phyloP scores from a whole-genome alignment of 306 rosid species.

The Begonia masoniana region DNA sequence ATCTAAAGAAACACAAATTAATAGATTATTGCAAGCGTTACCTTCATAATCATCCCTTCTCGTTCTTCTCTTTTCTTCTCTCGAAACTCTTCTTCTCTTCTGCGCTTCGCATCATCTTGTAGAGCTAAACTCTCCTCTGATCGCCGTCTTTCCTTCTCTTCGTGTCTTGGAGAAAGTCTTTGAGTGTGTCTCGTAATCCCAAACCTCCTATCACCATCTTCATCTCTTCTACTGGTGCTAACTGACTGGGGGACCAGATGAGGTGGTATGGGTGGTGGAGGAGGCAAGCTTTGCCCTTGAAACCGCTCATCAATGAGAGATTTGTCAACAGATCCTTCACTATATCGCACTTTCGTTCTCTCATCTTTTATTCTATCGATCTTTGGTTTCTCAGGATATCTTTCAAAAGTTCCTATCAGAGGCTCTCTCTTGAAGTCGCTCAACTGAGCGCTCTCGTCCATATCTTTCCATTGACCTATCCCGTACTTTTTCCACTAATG shows the following conservation, averaged over 20 bases:
- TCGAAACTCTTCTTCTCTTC: constrained; percentile 93
- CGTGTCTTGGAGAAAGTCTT: constrained; percentile 94
- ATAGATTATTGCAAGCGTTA: constrained; percentile 7
- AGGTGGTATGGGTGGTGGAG: constrained; percentile 97
- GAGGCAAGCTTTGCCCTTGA: constrained; percentile 92
- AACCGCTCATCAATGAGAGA: constrained; percentile 77
- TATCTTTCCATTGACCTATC: constrained; percentile 87
- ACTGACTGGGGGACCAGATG: constrained; percentile 89
- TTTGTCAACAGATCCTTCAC: constrained; percentile 50
- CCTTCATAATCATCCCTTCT: constrained; percentile 55
- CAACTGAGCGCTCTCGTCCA: constrained; percentile 88
- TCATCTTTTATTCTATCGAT: constrained; percentile 73
- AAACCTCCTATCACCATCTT: constrained; percentile 83
- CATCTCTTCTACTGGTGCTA: constrained; percentile 80
- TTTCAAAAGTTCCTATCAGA: constrained; percentile 61
- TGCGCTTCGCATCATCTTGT: constrained; percentile 81
- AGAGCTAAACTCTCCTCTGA: constrained; percentile 75
- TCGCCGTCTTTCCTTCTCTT: constrained; percentile 81
- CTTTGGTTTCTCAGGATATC: constrained; percentile 67
- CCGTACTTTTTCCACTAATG: constrained; percentile 49
- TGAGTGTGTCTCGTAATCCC: constrained; percentile 76
- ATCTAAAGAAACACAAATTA: too few relatives aligned
- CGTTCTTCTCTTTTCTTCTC: constrained; percentile 91
- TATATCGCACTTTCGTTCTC: constrained; percentile 62
- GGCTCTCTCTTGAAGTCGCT: constrained; percentile 65